Evolutionary conservation across 2,329 filamentous ascomycete genomes (phyloP), one percentile per base, ranked within the genome.

Genomic region (Cyphellophora europaea): DNA sequence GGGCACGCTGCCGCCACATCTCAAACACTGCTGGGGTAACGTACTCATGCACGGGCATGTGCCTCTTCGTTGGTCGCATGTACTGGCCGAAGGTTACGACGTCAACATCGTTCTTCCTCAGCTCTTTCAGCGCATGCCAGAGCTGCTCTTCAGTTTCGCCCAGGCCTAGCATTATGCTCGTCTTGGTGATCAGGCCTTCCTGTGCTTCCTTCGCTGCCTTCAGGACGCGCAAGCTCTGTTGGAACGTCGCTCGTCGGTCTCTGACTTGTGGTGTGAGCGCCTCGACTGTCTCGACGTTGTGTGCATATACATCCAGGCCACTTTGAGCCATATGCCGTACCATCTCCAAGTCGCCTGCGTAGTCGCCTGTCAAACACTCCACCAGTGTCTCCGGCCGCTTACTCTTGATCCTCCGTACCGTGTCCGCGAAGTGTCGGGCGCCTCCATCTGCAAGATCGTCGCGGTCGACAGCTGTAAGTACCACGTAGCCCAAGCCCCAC

Each of bases 71-170:
- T 2, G 91, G 91, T 8, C 89, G 84, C 91, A 98, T 98, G 67
- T 98, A 98, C 67, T 98, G 91, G n/a, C 91, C 91, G 49, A 98
- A 98, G 0, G 91, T 98, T 38, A 98, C 87, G 10, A 98, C 86
- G 50, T 98, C 91, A 30, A 95, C 88, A 41, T 83, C 68, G 38
- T 77, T 73, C 46, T 79, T 79, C 38, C 91, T 75, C 10, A 98
- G 72, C 57, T 93, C 84, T 57, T 69, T 74, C 40, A 96, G 62
- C 1, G 89, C 77, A 44, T 83, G 75, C 73, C 77, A 81, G 1
- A 98, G 60, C 62, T 96, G 82, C 12, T 82, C 74, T 51, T 96
- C 88, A 16, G 79, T 87, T 70, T 98, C 91, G 10, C 91, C 91
- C 4, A 98, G 64, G 3, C 91, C 91, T 15, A 98, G 71, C 91